These are phyloP conservation scores for Gossypium arboreum DNA, from an alignment of 345 rosid species.

Conservation along the genomic window DNA sequence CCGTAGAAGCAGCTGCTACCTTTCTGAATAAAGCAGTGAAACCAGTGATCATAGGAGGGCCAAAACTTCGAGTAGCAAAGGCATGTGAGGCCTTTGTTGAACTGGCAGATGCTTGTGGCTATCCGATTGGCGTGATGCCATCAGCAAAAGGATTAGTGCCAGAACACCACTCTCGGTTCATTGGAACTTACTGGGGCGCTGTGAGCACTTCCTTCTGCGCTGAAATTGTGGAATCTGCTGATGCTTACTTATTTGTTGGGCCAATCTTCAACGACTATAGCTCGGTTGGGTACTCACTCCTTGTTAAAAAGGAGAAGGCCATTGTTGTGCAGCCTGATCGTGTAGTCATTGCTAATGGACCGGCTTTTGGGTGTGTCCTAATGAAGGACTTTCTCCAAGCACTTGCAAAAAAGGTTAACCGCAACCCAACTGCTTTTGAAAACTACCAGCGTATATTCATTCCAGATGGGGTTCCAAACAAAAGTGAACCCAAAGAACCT, in stretches of 20 bases:
- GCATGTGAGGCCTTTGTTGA: neutral
- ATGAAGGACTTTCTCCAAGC: constrained; percentile 47
- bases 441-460: neutral
- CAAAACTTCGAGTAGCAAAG: neutral
- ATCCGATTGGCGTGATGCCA: neutral
- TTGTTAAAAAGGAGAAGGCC: neutral
- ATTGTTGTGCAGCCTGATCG: neutral
- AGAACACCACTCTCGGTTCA: neutral
- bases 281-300: neutral
- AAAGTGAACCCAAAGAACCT: neutral
- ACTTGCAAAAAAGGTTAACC: neutral
- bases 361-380: constrained; percentile 43
- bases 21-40: neutral
- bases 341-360: constrained; percentile 46
- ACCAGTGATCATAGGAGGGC: neutral
- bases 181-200: neutral
- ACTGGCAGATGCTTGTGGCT: neutral
- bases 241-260: neutral
- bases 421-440: neutral
- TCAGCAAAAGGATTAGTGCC: neutral
- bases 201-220: neutral
- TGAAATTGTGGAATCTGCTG: constrained; percentile 1
- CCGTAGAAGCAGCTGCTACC: neutral
- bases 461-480: neutral
- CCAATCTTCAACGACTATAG: neutral